Percentiles rank a stretch among this genome's conserved stretches.
phyloP scores from a whole-genome alignment of 148 eudicot species.

The Heliamphora exappendiculata region DNA sequence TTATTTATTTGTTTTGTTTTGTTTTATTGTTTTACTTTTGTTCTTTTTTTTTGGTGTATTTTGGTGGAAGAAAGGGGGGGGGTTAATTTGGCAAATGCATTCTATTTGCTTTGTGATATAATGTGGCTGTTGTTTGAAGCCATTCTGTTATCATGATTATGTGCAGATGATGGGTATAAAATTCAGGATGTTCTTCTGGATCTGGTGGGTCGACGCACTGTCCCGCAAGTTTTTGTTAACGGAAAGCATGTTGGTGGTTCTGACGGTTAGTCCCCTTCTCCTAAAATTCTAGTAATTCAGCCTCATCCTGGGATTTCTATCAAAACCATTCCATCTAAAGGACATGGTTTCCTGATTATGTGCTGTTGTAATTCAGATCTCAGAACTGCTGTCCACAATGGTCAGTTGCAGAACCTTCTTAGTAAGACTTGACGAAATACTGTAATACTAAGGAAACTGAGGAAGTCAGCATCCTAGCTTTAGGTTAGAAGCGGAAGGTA shows the following conservation, averaged over 20 bases:
- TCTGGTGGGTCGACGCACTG: conserved; percentile 82
- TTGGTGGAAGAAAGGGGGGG: background rate
- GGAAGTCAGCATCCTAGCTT: background rate
- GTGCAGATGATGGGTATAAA: conserved; percentile 71
- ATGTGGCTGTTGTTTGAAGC: background rate
- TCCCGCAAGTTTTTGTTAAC: conserved; percentile 94
- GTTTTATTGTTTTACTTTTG: background rate
- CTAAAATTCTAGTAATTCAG: background rate
- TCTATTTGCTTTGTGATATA: background rate
- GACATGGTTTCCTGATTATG: background rate
- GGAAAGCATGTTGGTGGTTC: conserved; percentile 97
- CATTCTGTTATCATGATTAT: conserved; percentile 7
- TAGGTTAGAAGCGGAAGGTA: background rate
- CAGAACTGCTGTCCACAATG: conserved; percentile 50
- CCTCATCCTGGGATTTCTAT: background rate
- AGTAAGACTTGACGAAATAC: conserved; percentile 31
- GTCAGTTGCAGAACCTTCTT: conserved; percentile 66
- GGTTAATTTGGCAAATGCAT: background rate
- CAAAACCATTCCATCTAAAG: background rate
- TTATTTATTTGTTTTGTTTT: background rate
- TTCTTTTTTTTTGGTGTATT: background rate
- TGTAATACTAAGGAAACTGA: background rate
- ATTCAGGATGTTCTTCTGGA: conserved; percentile 86
- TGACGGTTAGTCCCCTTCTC: conserved; percentile 55
- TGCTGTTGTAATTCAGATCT: conserved; percentile 49